Evolutionary conservation across 306 rosid species (phyloP).

Genomic region (Bauhinia variegata): DNA sequence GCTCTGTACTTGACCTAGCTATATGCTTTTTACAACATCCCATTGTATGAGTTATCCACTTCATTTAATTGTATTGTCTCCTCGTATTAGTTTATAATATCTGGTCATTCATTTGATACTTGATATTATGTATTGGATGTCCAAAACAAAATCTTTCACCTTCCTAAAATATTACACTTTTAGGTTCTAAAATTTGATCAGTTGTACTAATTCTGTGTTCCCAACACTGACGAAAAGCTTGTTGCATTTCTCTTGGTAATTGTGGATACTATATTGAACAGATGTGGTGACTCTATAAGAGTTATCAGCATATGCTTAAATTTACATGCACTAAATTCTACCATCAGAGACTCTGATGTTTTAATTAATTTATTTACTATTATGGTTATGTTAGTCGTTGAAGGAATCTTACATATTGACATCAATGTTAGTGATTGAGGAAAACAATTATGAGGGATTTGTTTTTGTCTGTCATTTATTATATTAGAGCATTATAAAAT

Average conservation of each 20-base stretch:
- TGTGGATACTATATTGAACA: not conserved
- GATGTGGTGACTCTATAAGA: not conserved
- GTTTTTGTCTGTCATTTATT: not conserved
- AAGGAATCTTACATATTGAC: not conserved
- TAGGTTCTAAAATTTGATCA: not conserved
- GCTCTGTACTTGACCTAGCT: slow-evolving; percentile 3
- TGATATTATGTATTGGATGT: not conserved
- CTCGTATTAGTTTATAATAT: not conserved
- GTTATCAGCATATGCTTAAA: not conserved
- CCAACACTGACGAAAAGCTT: no score
- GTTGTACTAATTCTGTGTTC: no score
- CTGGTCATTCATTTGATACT: not conserved
- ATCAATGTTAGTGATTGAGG: not conserved
- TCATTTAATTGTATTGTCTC: not conserved
- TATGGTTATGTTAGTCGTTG: not conserved
- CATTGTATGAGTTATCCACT: not conserved
- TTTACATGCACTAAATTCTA: not conserved
- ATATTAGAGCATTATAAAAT: not conserved
- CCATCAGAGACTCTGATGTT: not conserved
- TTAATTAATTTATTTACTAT: not conserved
- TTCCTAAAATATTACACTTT: not conserved
- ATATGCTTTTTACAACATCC: not conserved
- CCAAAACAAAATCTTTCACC: not conserved
- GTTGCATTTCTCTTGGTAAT: no score
- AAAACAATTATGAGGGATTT: not conserved